phyloP scores from a whole-genome alignment of 176 grass and related monocot species.

The Miscanthus lutarioriparius region DNA sequence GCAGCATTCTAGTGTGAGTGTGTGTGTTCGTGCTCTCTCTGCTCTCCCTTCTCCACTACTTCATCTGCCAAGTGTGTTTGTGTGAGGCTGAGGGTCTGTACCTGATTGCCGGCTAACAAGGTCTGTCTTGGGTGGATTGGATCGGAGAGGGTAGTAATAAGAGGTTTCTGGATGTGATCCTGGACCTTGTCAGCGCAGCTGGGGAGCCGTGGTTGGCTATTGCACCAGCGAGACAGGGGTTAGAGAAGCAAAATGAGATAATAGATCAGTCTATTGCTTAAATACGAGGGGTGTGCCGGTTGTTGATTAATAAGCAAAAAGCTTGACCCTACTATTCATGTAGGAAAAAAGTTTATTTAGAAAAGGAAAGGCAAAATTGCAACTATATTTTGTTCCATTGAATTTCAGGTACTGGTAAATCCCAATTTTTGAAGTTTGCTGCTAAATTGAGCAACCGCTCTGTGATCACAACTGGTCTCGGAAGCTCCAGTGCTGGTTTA shows the following conservation, averaged over 20 bases:
- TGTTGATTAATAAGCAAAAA: not conserved
- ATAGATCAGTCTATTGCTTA: not conserved
- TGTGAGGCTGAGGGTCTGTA: too few relatives aligned
- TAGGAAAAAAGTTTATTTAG: not conserved
- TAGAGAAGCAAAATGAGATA: not conserved
- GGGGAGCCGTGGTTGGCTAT: not conserved
- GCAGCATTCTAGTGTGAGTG: too few relatives aligned
- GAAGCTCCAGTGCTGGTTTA: constrained; percentile 97
- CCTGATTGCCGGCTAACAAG: too few relatives aligned
- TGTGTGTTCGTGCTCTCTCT: too few relatives aligned
- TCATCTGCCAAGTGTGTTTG: too few relatives aligned
- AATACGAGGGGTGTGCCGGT: not conserved
- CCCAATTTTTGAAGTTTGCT: constrained; percentile 94
- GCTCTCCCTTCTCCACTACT: too few relatives aligned
- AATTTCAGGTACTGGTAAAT: constrained; percentile 91
- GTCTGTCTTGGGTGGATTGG: not conserved
- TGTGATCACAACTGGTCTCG: constrained; percentile 87
- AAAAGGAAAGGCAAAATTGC: not conserved
- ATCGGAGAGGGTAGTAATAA: not conserved
- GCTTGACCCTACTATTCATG: not conserved
- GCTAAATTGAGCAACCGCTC: constrained; percentile 93
- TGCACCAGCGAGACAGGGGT: not conserved
- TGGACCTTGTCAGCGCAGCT: not conserved
- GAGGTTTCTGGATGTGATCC: not conserved
- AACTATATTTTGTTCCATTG: not conserved